Evolutionary conservation across 1,284 basidiomycete genomes (phyloP), one percentile per base, ranked within the genome.

Genomic region (Apiotrichum montevideense): DNA sequence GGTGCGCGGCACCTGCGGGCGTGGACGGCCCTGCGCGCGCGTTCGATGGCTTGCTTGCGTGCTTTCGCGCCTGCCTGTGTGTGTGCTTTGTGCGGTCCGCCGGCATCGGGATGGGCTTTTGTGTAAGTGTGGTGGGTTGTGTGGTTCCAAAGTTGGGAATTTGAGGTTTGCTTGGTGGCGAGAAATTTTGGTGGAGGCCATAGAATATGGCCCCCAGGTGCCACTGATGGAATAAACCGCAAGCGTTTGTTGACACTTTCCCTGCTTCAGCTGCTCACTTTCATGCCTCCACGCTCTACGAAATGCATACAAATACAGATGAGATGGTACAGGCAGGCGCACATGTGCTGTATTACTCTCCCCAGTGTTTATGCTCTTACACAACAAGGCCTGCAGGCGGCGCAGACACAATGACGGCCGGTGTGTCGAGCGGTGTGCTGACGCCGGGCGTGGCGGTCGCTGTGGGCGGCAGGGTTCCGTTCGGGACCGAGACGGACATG

Each of bases 371-470:
- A 39, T 13, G 8, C 41, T 11, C 14, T 35, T 44, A 52, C n/a
- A 52, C 43, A 35, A 52, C 51, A n/a, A 45, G 40, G 5, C 35
- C 43, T n/a, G 40, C 15, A 32, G 50, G 50, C 7, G 51, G 42
- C 10, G 51, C 51, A 8, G 51, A 52, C 33, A 52, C 51, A n/a
- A 52, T 39, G 42, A 52, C 51, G 9, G 51, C 42, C 11, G 51
- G 51, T 10, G 51, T 35, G 35, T 45, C 29, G 35, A 43, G 41
- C n/a, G 45, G 52, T 11, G 29, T 52, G 10, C 21, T 53, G n/a
- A n/a, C 47, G 4, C 37, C 41, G 21, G 21, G 21, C 35, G 43
- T 44, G 7, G 15, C 34, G 14, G 43, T 13, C 37, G 34, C 39
- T 3, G 35, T 40, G 7, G n/a, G 29, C 35, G 49, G 37, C 39